Evolutionary conservation across 805 yeast genomes (phyloP), one percentile per base, ranked within the genome.

Genomic region (Teunomyces aglyptinius): DNA sequence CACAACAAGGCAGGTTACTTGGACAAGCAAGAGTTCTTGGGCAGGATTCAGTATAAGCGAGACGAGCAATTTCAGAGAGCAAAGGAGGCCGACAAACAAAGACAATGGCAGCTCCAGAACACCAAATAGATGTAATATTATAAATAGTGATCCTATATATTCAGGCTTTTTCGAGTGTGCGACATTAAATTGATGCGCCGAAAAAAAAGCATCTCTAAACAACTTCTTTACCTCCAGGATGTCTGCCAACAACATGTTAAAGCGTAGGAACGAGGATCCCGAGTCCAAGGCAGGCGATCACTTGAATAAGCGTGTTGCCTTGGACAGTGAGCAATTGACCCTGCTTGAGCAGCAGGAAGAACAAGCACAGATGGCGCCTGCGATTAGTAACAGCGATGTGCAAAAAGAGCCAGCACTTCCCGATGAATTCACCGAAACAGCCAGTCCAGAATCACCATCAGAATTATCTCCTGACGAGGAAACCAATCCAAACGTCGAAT

Each of bases 1-100:
- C 86, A 85, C 60, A 91, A 90, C 62, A 91, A 87, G 71, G 94
- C 84, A 44, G 99, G 99, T 6, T 94, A 84, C 66, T 70, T 94
- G 58, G 96, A 89, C 51, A 89, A 82, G 60, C 97, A 92, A 64
- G 97, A 87, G 54, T 94, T 94, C 77, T 72, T 94, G 59, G 75
- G 78, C 41, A 75, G 95, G 51, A 88, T 89, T 22, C 91, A 86
- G 49, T 69, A 68, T 33, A 78, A 80, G 49, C 65, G 78, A 45
- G 86, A 83, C 58, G 60, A 63, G 32, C 71, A 78, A 29, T 74
- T 74, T 55, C 76, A 75, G 55, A 70, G 71, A 39, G 77, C 75
- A 2, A 60, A 61, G 42, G 71, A 64, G 26, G 62, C 58, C 18
- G 76, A 72, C 10, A 56, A 41, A 15, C 49, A 43, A 18, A 26